Base-by-base conservation (phyloP, 148 eudicot genomes). In the Drosera capensis region DNA sequence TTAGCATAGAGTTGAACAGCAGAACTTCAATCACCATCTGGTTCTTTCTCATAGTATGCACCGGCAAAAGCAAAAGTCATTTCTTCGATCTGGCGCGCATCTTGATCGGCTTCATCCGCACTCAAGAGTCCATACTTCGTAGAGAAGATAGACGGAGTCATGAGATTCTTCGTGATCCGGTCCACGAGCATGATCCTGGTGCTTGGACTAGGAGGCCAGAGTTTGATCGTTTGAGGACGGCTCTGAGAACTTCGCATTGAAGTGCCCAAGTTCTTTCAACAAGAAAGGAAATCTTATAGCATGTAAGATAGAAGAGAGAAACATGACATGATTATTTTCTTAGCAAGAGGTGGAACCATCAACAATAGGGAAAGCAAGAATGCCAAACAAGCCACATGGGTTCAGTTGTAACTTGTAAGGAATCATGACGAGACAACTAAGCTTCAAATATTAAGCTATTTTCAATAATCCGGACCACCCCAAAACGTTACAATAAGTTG, bases 141-240 rank as follows among this genome's bases (percentile, higher is more conserved):
- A 39, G 83, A 57, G 58, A 77, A 71, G 51, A 77, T 48, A 29
- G 78, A 54, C 14, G 71, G 63, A 17, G 47, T 60, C 13, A 70
- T 59, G 29, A 77, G 70, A 51, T 72, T 72, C 39, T 63, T 69
- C 1, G 62, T 70, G 65, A 72, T 60, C 14, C 83, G 39, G n/a
- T 77, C 75, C 46, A 72, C 73, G 20, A 77, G 68, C 60, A 66
- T 60, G 21, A 31, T 14, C 28, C 83, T 52, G 39, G 79, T 77
- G 55, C 51, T 72, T 37, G 58, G 55, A 56, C 83, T 77, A 6
- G 75, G 83, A 16, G 83, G 83, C 83, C 83, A 77, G 38, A 77
- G 61, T 38, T 77, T 77, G 19, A 77, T 54, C 19, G 79, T 68
- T 31, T 60, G 43, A 28, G 38, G 11, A 15, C 38, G 6, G 2